These are phyloP conservation scores for Plasmodium reichenowi DNA, from an alignment of 169 alveolate genomes.

Conservation along the genomic window DNA sequence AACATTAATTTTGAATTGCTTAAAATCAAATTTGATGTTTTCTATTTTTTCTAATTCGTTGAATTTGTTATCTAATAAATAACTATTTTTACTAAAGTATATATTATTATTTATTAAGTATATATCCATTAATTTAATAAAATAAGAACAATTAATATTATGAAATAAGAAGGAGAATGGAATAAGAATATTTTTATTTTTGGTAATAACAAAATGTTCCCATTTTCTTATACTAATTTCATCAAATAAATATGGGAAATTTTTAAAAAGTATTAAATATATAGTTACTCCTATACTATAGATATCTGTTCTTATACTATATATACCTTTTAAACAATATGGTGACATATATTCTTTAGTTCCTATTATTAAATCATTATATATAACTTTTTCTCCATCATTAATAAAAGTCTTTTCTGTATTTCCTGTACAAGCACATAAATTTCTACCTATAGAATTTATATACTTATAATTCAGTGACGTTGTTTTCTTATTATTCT, in stretches of 20 bases:
- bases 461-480: conserved; percentile 41
- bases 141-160: conserved; percentile 56
- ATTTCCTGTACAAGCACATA: conserved; percentile 40
- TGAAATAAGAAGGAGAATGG: conserved; percentile 72
- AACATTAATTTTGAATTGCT: conserved; percentile 42
- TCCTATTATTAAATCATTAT: conserved; percentile 61
- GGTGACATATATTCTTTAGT: conserved; percentile 75
- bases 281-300: conserved; percentile 70
- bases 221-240: conserved; percentile 33
- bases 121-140: conserved; percentile 58
- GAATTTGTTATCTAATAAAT: conserved; percentile 40
- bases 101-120: conserved; percentile 62
- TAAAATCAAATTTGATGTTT: conserved; percentile 54
- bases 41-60: conserved; percentile 52
- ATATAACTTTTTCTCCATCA: conserved; percentile 42
- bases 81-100: conserved; percentile 64
- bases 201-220: conserved; percentile 44
- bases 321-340: conserved; percentile 52
- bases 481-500: conserved; percentile 29
- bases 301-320: conserved; percentile 62
- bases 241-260: conserved; percentile 63
- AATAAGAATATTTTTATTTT: conserved; percentile 49
- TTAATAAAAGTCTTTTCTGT: conserved; percentile 49
- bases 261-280: conserved; percentile 66
- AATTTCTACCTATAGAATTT: conserved; percentile 7